These are phyloP conservation scores for Leishmania mexicana DNA, from an alignment of 208 protist genomes.

Conservation along the genomic window DNA sequence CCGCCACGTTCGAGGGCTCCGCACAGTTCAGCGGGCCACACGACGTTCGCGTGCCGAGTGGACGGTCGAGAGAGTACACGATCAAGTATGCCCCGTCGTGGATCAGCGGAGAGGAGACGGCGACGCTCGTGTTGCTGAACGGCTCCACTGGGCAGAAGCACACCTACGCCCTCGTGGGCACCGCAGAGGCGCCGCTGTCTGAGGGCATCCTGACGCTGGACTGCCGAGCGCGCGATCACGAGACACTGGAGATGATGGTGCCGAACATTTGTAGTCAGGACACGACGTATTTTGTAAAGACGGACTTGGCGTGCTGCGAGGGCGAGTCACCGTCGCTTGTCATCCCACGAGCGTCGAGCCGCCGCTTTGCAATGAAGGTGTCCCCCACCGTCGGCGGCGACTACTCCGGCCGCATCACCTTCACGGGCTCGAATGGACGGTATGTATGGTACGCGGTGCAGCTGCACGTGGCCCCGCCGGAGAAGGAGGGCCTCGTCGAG, in stretches of 20 bases:
- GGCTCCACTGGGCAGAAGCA: conserved; percentile 80
- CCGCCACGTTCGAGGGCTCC: conserved; percentile 73
- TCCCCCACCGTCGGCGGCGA: conserved; percentile 81
- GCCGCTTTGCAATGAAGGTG: conserved; percentile 81
- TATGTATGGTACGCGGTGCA: conserved; percentile 94
- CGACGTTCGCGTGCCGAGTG: conserved; percentile 79
- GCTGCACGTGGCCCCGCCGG: conserved; percentile 76
- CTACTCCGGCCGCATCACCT: conserved; percentile 84
- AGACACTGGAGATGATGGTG: conserved; percentile 59
- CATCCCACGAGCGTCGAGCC: conserved; percentile 42
- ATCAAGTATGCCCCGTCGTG: conserved; percentile 88
- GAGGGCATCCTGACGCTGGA: conserved; percentile 83
- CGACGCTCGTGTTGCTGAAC: conserved; percentile 87
- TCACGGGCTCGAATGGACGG: conserved; percentile 66
- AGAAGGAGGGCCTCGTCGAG: conserved; percentile 86
- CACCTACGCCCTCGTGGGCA: conserved; percentile 84
- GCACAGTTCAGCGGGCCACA: conserved; percentile 77
- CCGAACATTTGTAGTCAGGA: conserved; percentile 77
- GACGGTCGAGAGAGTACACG: conserved; percentile 76
- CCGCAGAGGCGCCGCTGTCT: conserved; percentile 87
- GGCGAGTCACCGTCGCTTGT: conserved; percentile 69
- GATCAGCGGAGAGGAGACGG: conserved; percentile 60
- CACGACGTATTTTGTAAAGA: conserved; percentile 79
- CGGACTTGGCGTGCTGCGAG: conserved; percentile 84
- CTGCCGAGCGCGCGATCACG: conserved; percentile 78